Evolutionary conservation across 805 yeast species (phyloP), one percentile per base, ranked within the genome.

Genomic region (Kodamaea kaohsiungensis): DNA sequence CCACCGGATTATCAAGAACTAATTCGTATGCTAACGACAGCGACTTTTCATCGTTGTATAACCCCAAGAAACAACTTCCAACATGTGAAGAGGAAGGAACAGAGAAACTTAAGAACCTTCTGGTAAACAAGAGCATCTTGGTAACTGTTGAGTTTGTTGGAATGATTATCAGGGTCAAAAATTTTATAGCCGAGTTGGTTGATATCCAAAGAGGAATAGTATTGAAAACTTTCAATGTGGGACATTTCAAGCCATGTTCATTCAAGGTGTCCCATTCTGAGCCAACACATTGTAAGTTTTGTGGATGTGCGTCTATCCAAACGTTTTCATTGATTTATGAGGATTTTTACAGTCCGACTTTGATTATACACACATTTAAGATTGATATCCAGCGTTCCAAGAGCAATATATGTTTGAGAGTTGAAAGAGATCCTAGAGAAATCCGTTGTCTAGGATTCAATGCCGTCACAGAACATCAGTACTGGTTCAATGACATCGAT

Each of bases 381-480:
- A 82, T 86, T 46, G 89, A 86, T 56, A 61, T 58, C 37, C 88
- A 87, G 64, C 77, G 86, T 54, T 91, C 96, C 8, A 88, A 88
- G 63, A 87, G 83, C 53, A 86, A 83, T 60, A 91, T 91, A 42
- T 91, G 97, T 68, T 70, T 91, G 53, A 82, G 97, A 69, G 96
- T 89, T 40, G 97, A 91, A 69, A 87, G 97, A 80, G 97, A 91
- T 69, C 90, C 93, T 1, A 81, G 96, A 62, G 97, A 91, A 70
- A 89, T 89, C 39, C 82, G 97, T 73, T 91, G 97, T 71, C 77
- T 88, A 42, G 97, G 97, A 25, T 88, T 91, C 65, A 89, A 85
- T 52, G 82, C 87, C 1, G 90, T 84, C 7, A 76, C 80, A 16
- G 96, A 90, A 63, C 84, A 82, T 49, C 87, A 83, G 54, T 83